Percentiles rank a stretch among this genome's conserved stretches.
Conservation (phyloP, 495 filamentous ascomycete genomes). For the Aspergillus panamensis region DNA sequence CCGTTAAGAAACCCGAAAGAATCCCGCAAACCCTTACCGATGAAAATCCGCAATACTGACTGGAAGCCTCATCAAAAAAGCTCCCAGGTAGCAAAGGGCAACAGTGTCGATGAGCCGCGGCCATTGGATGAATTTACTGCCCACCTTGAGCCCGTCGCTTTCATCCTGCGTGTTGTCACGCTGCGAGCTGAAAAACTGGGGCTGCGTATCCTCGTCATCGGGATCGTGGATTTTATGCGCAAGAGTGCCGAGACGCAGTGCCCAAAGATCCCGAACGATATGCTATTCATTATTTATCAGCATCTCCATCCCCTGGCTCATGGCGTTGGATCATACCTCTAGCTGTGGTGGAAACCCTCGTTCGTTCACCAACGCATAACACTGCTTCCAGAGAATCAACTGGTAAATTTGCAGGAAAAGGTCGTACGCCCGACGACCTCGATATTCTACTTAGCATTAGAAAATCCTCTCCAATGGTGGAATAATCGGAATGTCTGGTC, state of each 20-base stretch:
- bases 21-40: conserved; percentile 32
- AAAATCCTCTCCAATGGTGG: conserved; percentile 4
- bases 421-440: conserved; percentile 62
- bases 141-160: conserved; percentile 25
- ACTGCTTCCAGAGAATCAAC: conserved; percentile 77
- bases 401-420: conserved; percentile 84
- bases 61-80: conserved; percentile 60
- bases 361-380: conserved; percentile 56
- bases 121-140: conserved; percentile 30
- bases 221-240: conserved; percentile 35
- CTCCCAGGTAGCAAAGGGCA: conserved; percentile 63
- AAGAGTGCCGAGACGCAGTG: conserved; percentile 55
- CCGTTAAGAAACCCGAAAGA: not conserved
- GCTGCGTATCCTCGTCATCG: conserved; percentile 33
- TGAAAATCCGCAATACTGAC: conserved; percentile 61
- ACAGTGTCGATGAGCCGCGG: conserved; percentile 63
- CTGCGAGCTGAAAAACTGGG: conserved; percentile 53
- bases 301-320: not conserved
- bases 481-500: not conserved
- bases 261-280: conserved; percentile 67
- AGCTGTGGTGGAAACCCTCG: conserved; percentile 61
- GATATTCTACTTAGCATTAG: conserved; percentile 42
- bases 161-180: conserved; percentile 30
- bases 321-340: conserved; percentile 39
- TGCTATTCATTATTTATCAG: conserved; percentile 28